A percentile compares a stretch with the other conserved stretches of the same genome.
These are phyloP conservation scores for Blastobotrys parvus DNA, from an alignment of 805 yeast species.

Conservation along the genomic window DNA sequence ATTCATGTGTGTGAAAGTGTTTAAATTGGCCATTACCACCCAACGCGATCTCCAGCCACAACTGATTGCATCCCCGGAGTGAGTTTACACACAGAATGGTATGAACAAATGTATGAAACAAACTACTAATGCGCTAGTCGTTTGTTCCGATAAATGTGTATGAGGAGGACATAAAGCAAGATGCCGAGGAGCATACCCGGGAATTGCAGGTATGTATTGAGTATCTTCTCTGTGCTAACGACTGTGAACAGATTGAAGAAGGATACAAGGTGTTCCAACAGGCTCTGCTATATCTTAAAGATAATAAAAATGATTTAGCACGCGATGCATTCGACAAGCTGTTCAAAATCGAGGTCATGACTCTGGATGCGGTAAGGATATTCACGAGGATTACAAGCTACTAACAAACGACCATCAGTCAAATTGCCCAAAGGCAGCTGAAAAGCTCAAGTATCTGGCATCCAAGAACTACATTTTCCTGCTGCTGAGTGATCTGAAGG, in stretches of 20 bases:
- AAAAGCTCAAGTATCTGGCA: slow-evolving; percentile 65
- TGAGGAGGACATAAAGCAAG: slow-evolving; percentile 59
- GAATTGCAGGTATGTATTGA: slow-evolving; percentile 56
- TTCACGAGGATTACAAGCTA: not conserved
- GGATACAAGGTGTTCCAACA: slow-evolving; percentile 67
- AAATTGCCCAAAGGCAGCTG: slow-evolving; percentile 58
- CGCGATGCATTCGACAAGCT: slow-evolving; percentile 48
- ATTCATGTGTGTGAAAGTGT: not conserved
- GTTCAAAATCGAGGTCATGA: slow-evolving; percentile 61
- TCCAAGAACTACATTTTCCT: slow-evolving; percentile 77
- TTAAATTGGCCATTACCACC: not conserved
- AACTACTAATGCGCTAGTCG: slow-evolving; percentile 33
- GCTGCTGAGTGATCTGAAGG: slow-evolving; percentile 37
- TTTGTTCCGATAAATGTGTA: slow-evolving; percentile 74
- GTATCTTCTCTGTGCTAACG: not conserved
- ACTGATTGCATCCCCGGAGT: not conserved
- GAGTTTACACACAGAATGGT: no score
- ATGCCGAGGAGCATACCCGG: slow-evolving; percentile 82
- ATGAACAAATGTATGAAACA: not conserved
- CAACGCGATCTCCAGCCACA: not conserved
- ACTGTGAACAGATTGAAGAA: slow-evolving; percentile 46
- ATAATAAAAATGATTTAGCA: slow-evolving; percentile 41
- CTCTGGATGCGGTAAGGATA: slow-evolving; percentile 8
- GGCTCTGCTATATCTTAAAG: slow-evolving; percentile 58
- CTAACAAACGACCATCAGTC: slow-evolving; percentile 13